Evolutionary conservation across 139 green algal species (phyloP), one percentile per base, ranked within the genome.

Genomic region (Closterium sp.): DNA sequence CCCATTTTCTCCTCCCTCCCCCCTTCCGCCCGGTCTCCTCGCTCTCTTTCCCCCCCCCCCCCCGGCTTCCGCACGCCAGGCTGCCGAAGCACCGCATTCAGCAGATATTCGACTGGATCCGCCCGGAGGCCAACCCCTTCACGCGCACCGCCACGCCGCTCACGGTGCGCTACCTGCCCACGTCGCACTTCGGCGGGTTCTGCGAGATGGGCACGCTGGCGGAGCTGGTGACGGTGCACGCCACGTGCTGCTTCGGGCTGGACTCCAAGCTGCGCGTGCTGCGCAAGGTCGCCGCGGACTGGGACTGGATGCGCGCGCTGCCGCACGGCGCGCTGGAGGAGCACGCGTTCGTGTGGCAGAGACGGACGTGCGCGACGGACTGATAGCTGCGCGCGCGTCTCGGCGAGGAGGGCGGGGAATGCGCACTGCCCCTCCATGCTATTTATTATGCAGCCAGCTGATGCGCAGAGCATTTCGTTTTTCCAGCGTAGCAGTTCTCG

Each of bases 241-340:
- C 87, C 87, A 90, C 30, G 28, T 90, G 87, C 87, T 90, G 87
- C 32, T 45, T 34, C 24, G 87, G 87, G 9, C 31, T 90, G 6
- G 87, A 90, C 32, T 29, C 31, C 31, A 90, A 90, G 87, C 32
- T 90, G 87, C 31, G 87, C 28, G 31, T 62, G 32, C 87, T 90
- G 31, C 30, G 87, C 24, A 45, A 62, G 31, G 45, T 42, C 28
- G 24, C 32, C 3, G 87, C 31, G 32, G 87, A 90, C 62, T 79
- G 62, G 62, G 62, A 79, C 62, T 79, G 62, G 62, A 79, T 79
- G 62, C 62, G 19, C 62, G 62, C 62, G 19, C 62, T 79, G 62
- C 62, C 62, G 13, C 17, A 22, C 19, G 17, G 11, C 17, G 62
- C 10, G 62, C 62, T 79, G 62, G 62, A 79, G 62, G 62, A 79